Percentiles rank a stretch among this genome's conserved stretches.
These are phyloP conservation scores for Spirogloea muscicola DNA, from an alignment of 139 green algal species.

Conservation along the genomic window DNA sequence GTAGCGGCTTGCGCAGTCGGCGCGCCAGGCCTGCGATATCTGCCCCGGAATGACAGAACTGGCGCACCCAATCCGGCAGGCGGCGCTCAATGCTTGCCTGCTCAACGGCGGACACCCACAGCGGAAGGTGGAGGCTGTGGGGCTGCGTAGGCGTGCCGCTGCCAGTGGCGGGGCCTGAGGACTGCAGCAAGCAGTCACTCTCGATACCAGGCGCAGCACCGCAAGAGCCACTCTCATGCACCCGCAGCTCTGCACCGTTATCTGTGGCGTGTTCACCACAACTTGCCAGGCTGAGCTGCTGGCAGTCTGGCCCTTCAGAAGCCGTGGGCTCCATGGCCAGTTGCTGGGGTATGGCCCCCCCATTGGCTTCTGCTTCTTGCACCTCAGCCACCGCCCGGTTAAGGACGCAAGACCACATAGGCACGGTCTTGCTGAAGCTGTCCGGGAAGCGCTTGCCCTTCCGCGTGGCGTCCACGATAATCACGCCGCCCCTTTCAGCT, in stretches of 20 bases:
- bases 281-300: neutral
- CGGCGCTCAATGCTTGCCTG: conserved; percentile 61
- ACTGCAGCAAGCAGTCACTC: neutral
- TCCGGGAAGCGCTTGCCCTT: conserved; percentile 86
- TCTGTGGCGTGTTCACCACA: neutral
- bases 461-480: conserved; percentile 90
- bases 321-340: neutral
- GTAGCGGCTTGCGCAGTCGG: conserved; percentile 82
- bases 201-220: too few species aligned
- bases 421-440: conserved; percentile 87
- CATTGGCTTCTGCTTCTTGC: neutral
- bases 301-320: neutral
- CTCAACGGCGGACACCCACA: conserved; percentile 75
- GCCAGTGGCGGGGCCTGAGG: conserved; percentile 5
- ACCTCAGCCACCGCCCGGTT: conserved; percentile 66
- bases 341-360: neutral
- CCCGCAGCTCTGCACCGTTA: neutral
- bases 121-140: conserved; percentile 73
- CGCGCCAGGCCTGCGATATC: neutral
- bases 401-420: conserved; percentile 85
- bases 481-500: conserved; percentile 60
- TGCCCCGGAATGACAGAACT: conserved; percentile 19
- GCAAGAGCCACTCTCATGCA: too few species aligned
- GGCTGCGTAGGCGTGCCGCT: conserved; percentile 49
- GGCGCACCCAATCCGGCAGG: conserved; percentile 70